Evolutionary conservation across 2,329 filamentous ascomycete species (phyloP), one percentile per base, ranked within the genome.

Genomic region (Ophiocordyceps australis): DNA sequence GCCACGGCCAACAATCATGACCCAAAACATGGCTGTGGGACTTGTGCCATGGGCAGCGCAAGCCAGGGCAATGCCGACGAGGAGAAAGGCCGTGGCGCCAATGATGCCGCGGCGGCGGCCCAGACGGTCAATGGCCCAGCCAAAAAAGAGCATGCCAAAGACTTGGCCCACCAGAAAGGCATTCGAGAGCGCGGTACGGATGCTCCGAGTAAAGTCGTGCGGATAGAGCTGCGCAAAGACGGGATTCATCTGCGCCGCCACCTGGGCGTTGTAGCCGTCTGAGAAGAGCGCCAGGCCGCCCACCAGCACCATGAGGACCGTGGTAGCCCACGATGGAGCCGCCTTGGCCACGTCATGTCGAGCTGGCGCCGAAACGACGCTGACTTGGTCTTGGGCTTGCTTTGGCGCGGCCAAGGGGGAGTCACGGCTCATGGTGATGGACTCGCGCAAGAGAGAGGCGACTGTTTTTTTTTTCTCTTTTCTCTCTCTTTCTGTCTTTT

Each of bases 1-100:
- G 3, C 58, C 58, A 16, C 59, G 49, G 2, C 55, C 50, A 14
- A 61, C 39, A 0, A 54, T 58, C 47, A 62, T 50, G 49, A 61
- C 61, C 57, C 57, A 61, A 25, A 59, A 55, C 51, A 62, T 59
- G 26, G 53, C 54, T 9, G 48, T 27, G 14, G 49, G 44, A 1
- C 54, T 58, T 3, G 41, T 33, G 5, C 57, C 57, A 29, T 54
- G 41, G 0, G 54, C 45, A 4, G 55, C 58, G 1, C 52, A 55
- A 1, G 55, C 52, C 9, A 62, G 33, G 2, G 59, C 49, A 3
- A 54, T 47, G 5, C 57, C 55, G 21, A 60, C 28, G 7, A 59
- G 50, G n/a, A 62, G 48, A 41, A 58, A 51, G 0, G 52, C 20
- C 0, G 57, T 60, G 0, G 57, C 57, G 10, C 50, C 40, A 17